Conservation (phyloP, 345 rosid genomes). For the Noccaea caerulescens region DNA sequence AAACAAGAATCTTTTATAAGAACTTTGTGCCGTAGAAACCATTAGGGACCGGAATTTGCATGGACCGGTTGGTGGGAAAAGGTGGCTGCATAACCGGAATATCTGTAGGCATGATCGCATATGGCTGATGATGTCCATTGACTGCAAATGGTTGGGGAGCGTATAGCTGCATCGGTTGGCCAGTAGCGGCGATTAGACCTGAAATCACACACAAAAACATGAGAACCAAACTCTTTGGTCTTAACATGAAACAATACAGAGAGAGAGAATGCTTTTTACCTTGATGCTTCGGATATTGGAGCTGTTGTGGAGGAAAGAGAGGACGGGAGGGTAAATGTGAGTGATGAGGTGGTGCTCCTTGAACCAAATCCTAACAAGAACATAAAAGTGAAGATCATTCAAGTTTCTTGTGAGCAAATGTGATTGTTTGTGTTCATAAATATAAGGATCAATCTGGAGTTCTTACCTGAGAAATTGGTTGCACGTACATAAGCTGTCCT, state of each 20-base stretch:
- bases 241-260: slow-evolving; percentile 2
- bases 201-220: too few relatives aligned
- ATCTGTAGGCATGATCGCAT: slow-evolving; percentile 44
- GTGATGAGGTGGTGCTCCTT: slow-evolving; percentile 50
- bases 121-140: slow-evolving; percentile 54
- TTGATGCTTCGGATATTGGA: slow-evolving; percentile 62
- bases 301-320: slow-evolving; percentile 47
- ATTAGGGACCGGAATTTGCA: slow-evolving; percentile 51
- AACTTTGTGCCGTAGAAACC: slow-evolving; percentile 50
- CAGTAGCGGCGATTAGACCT: slow-evolving; percentile 17
- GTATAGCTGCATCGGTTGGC: slow-evolving; percentile 40
- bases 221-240: slow-evolving; percentile 13
- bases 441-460: neutral
- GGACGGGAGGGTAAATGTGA: slow-evolving; percentile 58
- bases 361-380: slow-evolving; percentile 57
- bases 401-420: slow-evolving; percentile 31
- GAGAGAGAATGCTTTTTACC: slow-evolving; percentile 34
- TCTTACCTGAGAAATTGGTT: slow-evolving; percentile 77
- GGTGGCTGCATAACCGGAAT: slow-evolving; percentile 56
- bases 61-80: slow-evolving; percentile 42
- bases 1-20: slow-evolving; percentile 38
- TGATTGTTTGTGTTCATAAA: neutral
- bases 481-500: slow-evolving; percentile 74
- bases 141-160: slow-evolving; percentile 52
- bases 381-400: neutral